Conservation (phyloP, 768 basidiomycete species). For the Leccinum subtestaceum region DNA sequence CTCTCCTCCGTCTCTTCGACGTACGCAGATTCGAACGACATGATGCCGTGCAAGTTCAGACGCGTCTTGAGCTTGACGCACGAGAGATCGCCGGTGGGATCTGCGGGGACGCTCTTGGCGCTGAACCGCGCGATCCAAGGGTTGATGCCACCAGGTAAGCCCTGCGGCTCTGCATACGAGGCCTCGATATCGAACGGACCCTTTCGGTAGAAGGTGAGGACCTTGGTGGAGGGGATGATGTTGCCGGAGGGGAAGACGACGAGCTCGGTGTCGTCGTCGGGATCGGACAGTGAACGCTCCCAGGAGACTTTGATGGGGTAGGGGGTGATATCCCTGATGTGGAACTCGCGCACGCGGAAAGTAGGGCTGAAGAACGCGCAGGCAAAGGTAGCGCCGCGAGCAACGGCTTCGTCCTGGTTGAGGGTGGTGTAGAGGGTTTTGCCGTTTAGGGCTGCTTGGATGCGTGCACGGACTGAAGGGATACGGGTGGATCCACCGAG, state of each 20-base stretch:
- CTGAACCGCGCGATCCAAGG: conserved; percentile 82
- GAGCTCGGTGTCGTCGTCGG: conserved; percentile 89
- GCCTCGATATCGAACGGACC: conserved; percentile 88
- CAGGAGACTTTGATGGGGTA: conserved; percentile 93
- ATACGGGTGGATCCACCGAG: conserved; percentile 93
- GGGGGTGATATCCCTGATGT: conserved; percentile 77
- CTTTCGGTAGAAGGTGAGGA: conserved; percentile 91
- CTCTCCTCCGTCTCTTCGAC: conserved; percentile 79
- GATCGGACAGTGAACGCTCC: conserved; percentile 69
- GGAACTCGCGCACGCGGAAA: conserved; percentile 97
- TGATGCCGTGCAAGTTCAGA: conserved; percentile 79
- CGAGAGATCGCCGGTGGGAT: conserved; percentile 67
- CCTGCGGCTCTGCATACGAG: conserved; percentile 67
- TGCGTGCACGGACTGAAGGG: conserved; percentile 85
- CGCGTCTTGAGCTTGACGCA: conserved; percentile 90
- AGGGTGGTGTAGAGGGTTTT: conserved; percentile 88
- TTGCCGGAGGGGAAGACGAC: conserved; percentile 88
- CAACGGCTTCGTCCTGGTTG: conserved; percentile 97
- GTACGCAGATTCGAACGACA: conserved; percentile 86
- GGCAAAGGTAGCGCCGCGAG: conserved; percentile 93
- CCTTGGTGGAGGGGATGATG: conserved; percentile 87
- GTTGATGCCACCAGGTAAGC: conserved; percentile 76
- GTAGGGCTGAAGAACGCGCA: conserved; percentile 97
- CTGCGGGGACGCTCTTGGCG: conserved; percentile 74
- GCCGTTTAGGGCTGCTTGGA: conserved; percentile 78